Percentiles rank a stretch among this genome's conserved stretches.
These are phyloP conservation scores for Quercus glauca DNA, from an alignment of 306 rosid genomes.

Conservation along the genomic window DNA sequence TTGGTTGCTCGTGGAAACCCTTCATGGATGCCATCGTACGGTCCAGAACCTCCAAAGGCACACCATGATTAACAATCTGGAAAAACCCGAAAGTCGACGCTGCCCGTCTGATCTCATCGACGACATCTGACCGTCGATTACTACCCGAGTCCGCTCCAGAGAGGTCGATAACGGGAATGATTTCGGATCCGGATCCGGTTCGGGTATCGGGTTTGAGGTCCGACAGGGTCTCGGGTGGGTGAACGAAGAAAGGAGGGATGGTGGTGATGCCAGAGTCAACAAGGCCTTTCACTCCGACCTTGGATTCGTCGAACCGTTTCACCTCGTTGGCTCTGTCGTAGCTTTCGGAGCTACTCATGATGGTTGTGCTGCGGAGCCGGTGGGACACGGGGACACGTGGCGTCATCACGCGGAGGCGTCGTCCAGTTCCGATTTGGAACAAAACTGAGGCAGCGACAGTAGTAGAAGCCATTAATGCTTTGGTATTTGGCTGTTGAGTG, in stretches of 20 bases:
- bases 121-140: conserved; percentile 10
- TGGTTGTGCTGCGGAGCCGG: not conserved
- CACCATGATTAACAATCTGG: conserved; percentile 54
- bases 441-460: not conserved
- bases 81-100: conserved; percentile 58
- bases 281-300: conserved; percentile 71
- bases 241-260: conserved; percentile 53
- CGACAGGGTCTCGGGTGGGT: conserved; percentile 45
- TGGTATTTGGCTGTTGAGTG: not conserved
- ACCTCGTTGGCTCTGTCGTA: conserved; percentile 48
- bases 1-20: conserved; percentile 54
- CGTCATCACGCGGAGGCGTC: not conserved
- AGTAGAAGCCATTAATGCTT: not conserved
- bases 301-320: conserved; percentile 52
- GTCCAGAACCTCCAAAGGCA: conserved; percentile 30
- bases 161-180: conserved; percentile 51
- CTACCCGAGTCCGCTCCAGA: conserved; percentile 19
- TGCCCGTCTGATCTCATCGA: conserved; percentile 34
- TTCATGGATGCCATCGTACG: conserved; percentile 25
- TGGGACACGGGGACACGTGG: not conserved
- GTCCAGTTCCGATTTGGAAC: not conserved
- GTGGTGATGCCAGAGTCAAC: conserved; percentile 51
- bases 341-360: conserved; percentile 1
- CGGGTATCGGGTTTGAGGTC: conserved; percentile 7
- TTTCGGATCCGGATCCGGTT: not conserved